Evolutionary conservation across 805 yeast genomes (phyloP).

Genomic region (Candida odintsovae): DNA sequence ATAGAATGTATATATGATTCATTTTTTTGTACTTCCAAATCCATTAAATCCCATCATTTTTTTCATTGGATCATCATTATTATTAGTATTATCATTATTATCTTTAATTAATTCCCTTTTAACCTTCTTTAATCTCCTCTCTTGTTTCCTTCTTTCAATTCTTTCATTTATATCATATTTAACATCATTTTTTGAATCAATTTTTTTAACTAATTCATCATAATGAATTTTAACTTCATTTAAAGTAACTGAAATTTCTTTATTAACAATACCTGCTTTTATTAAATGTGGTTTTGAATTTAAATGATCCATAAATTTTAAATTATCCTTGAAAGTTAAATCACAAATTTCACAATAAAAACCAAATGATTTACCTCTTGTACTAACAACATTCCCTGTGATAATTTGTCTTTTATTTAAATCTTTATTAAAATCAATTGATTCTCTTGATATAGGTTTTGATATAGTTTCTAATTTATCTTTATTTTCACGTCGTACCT

Average conservation of each 20-base stretch:
- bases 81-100: slow-evolving; percentile 6
- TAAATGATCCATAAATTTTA: slow-evolving; percentile 78
- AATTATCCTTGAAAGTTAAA: slow-evolving; percentile 74
- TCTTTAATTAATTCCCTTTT: slow-evolving; percentile 12
- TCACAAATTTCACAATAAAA: slow-evolving; percentile 81
- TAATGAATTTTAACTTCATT: slow-evolving; percentile 42
- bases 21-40: slow-evolving; percentile 45
- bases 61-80: slow-evolving; percentile 21
- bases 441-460: slow-evolving; percentile 10
- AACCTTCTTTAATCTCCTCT: slow-evolving; percentile 23
- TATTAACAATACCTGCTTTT: slow-evolving; percentile 33
- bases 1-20: neutral
- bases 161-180: slow-evolving; percentile 28
- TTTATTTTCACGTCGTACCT: slow-evolving; percentile 17
- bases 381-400: slow-evolving; percentile 25
- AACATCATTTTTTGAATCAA: slow-evolving; percentile 15
- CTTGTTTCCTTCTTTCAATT: slow-evolving; percentile 32
- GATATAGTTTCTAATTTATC: slow-evolving; percentile 6
- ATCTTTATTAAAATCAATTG: slow-evolving; percentile 21
- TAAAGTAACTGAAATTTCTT: slow-evolving; percentile 38
- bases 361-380: slow-evolving; percentile 63
- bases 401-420: slow-evolving; percentile 30
- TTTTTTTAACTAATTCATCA: slow-evolving; percentile 28
- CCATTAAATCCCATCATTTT: slow-evolving; percentile 55
- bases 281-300: slow-evolving; percentile 64